phyloP scores from a whole-genome alignment of 208 protist genomes.

The Acanthamoeba culbertsoni region DNA sequence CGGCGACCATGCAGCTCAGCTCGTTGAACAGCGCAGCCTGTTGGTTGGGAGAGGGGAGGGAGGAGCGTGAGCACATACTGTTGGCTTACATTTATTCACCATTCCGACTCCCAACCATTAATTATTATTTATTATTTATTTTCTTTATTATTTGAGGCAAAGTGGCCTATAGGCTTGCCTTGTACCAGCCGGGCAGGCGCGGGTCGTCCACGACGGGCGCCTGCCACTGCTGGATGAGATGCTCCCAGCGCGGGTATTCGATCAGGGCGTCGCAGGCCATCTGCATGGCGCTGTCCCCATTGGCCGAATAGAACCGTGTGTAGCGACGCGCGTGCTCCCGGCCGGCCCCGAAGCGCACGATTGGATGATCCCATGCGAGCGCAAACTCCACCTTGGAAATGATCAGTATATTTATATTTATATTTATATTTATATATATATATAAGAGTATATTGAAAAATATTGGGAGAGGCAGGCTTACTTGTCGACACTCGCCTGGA shows the following conservation, averaged over 20 bases:
- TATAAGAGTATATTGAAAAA: background rate
- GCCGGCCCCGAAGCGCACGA: slow-evolving; percentile 62
- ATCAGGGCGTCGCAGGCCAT: slow-evolving; percentile 67
- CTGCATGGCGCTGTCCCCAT: background rate
- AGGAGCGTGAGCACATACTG: too few relatives aligned
- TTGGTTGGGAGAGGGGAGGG: too few relatives aligned
- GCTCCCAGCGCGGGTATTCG: slow-evolving; percentile 66
- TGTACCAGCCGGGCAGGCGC: background rate
- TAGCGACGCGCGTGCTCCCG: slow-evolving; percentile 61
- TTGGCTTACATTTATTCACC: too few relatives aligned
- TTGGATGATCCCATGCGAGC: slow-evolving; percentile 77
- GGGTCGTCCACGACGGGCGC: slow-evolving; percentile 48
- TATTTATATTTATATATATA: background rate
- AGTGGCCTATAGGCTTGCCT: too few relatives aligned
- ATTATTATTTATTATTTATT: too few relatives aligned
- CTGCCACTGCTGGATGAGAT: slow-evolving; percentile 71
- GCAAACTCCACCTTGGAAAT: slow-evolving; percentile 74
- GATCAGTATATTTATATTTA: background rate
- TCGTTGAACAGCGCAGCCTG: slow-evolving; percentile 84
- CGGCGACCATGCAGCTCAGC: slow-evolving; percentile 80
- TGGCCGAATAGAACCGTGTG: slow-evolving; percentile 66
- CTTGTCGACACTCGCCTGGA: background rate
- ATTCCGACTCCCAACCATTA: too few relatives aligned
- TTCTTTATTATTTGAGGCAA: too few relatives aligned
- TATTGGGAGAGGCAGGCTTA: too few relatives aligned